Percentiles rank a stretch among this genome's conserved stretches.
phyloP scores from a whole-genome alignment of 2,329 filamentous ascomycete species.

The Scedosporium minutisporum region DNA sequence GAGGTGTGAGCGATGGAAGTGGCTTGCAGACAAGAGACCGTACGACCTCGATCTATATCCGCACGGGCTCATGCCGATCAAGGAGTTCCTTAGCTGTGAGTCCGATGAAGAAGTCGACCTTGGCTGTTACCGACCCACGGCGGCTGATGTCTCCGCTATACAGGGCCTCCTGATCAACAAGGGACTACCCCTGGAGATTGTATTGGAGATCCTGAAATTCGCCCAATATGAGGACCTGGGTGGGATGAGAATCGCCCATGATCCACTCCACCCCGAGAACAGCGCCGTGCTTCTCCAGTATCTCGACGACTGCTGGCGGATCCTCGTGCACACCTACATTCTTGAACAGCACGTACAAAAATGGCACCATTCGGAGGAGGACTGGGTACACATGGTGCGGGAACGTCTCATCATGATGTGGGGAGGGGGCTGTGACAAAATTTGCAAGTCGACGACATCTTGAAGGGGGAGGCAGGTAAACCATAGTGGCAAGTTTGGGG shows the following conservation, averaged over 20 bases:
- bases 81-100: neutral
- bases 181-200: neutral
- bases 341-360: neutral
- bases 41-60: neutral
- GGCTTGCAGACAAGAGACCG: neutral
- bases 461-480: too few species aligned
- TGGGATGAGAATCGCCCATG: neutral
- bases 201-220: neutral
- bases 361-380: too few species aligned
- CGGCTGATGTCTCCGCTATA: too few species aligned
- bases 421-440: too few species aligned
- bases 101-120: too few species aligned
- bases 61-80: neutral
- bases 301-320: neutral
- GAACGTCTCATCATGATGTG: too few species aligned
- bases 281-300: neutral
- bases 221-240: neutral
- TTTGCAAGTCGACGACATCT: too few species aligned
- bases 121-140: too few species aligned
- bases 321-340: neutral
- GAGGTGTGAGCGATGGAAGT: neutral
- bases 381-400: too few species aligned
- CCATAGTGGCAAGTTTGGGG: too few species aligned
- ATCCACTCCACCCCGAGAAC: neutral
- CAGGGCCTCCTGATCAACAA: too few species aligned